These are phyloP conservation scores for Neopestalotiopsis clavispora DNA, from an alignment of 2,329 filamentous ascomycete genomes.

Conservation along the genomic window DNA sequence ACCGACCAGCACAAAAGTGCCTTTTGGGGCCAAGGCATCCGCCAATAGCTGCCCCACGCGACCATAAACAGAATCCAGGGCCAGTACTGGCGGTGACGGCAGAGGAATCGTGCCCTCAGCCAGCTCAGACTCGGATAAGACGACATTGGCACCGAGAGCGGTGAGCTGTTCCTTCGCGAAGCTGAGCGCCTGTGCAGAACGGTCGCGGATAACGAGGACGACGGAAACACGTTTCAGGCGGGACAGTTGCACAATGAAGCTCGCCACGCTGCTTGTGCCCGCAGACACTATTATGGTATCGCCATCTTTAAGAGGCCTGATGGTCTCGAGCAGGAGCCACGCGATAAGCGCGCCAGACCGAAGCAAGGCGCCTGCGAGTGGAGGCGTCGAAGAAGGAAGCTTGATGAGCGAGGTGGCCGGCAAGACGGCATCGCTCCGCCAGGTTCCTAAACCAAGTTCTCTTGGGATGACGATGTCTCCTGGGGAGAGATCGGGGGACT, in stretches of 20 bases:
- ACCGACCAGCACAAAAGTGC: constrained; percentile 17
- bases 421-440: constrained; percentile 26
- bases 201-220: constrained; percentile 9
- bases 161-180: background rate
- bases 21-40: constrained; percentile 13
- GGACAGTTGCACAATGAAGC: constrained; percentile 18
- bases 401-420: constrained; percentile 21
- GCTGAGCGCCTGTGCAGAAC: background rate
- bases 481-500: constrained; percentile 9
- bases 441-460: constrained; percentile 25
- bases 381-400: constrained; percentile 17
- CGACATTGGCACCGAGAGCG: constrained; percentile 11
- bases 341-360: constrained; percentile 26
- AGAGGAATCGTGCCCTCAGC: background rate
- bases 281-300: constrained; percentile 23
- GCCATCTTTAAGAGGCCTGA: constrained; percentile 24
- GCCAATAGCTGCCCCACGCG: constrained; percentile 13
- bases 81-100: constrained; percentile 5
- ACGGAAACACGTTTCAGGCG: background rate
- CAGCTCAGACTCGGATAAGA: constrained; percentile 17
- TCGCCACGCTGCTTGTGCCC: constrained; percentile 20
- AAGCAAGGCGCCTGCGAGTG: constrained; percentile 24
- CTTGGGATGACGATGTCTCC: constrained; percentile 23
- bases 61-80: constrained; percentile 18
- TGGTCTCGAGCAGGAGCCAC: constrained; percentile 29